These are phyloP conservation scores for Colletotrichum spaethianum DNA, from an alignment of 2,329 filamentous ascomycete genomes.

Conservation along the genomic window DNA sequence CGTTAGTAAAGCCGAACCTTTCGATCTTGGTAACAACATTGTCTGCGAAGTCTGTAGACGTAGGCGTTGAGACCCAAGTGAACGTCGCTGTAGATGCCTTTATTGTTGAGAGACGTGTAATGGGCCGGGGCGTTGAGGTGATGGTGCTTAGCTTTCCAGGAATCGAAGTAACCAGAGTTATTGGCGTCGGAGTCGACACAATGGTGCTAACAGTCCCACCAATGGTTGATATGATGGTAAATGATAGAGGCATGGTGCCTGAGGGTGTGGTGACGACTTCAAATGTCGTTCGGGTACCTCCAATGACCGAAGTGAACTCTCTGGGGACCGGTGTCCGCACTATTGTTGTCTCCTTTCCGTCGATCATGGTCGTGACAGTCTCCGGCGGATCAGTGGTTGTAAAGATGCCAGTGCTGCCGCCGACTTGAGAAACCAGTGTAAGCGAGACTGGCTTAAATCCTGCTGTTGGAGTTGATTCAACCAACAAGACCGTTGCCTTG, in stretches of 20 bases:
- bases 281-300: constrained; percentile 47
- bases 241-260: constrained; percentile 27
- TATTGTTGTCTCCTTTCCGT: constrained; percentile 45
- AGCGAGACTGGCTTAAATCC: constrained; percentile 45
- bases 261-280: constrained; percentile 48
- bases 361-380: constrained; percentile 45
- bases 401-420: constrained; percentile 46
- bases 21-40: constrained; percentile 43
- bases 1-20: constrained; percentile 45
- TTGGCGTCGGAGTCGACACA: constrained; percentile 37
- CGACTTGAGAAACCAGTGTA: constrained; percentile 45
- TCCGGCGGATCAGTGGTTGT: constrained; percentile 44
- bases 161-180: constrained; percentile 46
- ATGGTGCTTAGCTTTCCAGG: constrained; percentile 48
- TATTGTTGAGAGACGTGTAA: constrained; percentile 45
- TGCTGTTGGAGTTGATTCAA: constrained; percentile 42
- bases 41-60: constrained; percentile 3
- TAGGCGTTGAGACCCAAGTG: constrained; percentile 43
- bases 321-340: constrained; percentile 45
- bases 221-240: constrained; percentile 47
- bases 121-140: constrained; percentile 46
- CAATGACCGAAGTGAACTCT: constrained; percentile 46
- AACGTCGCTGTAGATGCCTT: constrained; percentile 44
- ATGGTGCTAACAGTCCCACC: constrained; percentile 43
- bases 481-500: constrained; percentile 38